Percentiles rank a stretch among this genome's conserved stretches.
Evolutionary conservation across 2,329 filamentous ascomycete genomes (phyloP).

Genomic region (Neopestalotiopsis clavispora): DNA sequence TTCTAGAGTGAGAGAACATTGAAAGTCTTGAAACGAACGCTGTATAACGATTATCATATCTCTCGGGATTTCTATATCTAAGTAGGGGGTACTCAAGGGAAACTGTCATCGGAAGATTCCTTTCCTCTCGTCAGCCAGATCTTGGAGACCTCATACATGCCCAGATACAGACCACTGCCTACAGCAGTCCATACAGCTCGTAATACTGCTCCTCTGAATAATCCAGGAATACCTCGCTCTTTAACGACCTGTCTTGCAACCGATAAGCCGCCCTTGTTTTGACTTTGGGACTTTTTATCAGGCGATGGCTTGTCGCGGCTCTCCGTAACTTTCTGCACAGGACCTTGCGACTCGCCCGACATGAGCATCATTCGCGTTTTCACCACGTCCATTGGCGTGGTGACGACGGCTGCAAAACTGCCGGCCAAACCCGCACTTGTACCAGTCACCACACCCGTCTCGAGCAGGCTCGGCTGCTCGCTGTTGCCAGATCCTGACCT

Average conservation of each 20-base stretch:
- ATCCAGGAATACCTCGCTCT: slow-evolving; percentile 71
- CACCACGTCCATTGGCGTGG: slow-evolving; percentile 86
- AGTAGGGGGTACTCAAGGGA: background rate
- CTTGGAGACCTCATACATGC: slow-evolving; percentile 83
- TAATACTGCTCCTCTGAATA: slow-evolving; percentile 78
- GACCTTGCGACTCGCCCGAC: slow-evolving; percentile 47
- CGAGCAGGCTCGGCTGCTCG: slow-evolving; percentile 50
- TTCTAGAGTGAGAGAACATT: no score
- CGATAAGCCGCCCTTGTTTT: slow-evolving; percentile 48
- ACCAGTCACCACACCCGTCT: slow-evolving; percentile 75
- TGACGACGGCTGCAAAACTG: slow-evolving; percentile 76
- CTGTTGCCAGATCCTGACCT: slow-evolving; percentile 14
- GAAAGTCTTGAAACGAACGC: no score
- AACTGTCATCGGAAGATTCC: background rate
- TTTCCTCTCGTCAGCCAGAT: slow-evolving; percentile 59
- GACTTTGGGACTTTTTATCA: slow-evolving; percentile 35
- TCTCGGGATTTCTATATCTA: no score
- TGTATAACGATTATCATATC: no score
- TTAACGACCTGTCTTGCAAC: slow-evolving; percentile 69
- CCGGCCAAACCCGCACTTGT: slow-evolving; percentile 76
- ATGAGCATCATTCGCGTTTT: slow-evolving; percentile 89
- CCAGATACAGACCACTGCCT: slow-evolving; percentile 83
- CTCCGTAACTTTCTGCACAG: slow-evolving; percentile 32
- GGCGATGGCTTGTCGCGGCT: slow-evolving; percentile 31
- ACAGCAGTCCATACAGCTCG: slow-evolving; percentile 81